phyloP scores from a whole-genome alignment of 73 alveolate species.

The Urostyla sp. region DNA sequence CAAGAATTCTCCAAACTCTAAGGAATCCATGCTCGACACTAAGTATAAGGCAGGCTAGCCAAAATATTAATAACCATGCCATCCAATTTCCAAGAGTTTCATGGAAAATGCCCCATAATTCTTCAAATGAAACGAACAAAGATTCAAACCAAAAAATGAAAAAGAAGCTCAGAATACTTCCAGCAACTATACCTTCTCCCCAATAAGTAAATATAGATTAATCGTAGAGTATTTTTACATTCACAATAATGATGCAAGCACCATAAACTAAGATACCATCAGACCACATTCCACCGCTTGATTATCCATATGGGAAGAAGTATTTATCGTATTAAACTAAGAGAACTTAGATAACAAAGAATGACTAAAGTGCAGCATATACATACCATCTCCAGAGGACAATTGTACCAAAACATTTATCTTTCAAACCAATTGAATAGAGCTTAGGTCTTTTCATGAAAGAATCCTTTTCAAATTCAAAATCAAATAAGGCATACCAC shows the following conservation, averaged over 20 bases:
- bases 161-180: too few relatives aligned
- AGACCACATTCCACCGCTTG: slow-evolving; percentile 70
- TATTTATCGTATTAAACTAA: slow-evolving; percentile 47
- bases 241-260: slow-evolving; percentile 83
- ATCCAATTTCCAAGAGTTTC: too few relatives aligned
- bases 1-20: too few relatives aligned
- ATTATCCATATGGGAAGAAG: slow-evolving; percentile 39
- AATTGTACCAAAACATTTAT: slow-evolving; percentile 59
- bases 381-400: slow-evolving; percentile 83
- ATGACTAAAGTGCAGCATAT: slow-evolving; percentile 76
- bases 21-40: too few relatives aligned
- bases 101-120: too few relatives aligned
- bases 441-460: slow-evolving; percentile 52
- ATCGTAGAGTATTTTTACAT: slow-evolving; percentile 85
- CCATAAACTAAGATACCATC: slow-evolving; percentile 84
- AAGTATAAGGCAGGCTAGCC: too few relatives aligned
- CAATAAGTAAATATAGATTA: too few relatives aligned
- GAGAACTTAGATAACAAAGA: slow-evolving; percentile 63
- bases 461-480: slow-evolving; percentile 59
- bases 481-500: slow-evolving; percentile 81
- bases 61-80: too few relatives aligned
- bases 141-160: too few relatives aligned
- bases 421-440: slow-evolving; percentile 69
- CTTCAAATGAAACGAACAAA: too few relatives aligned
- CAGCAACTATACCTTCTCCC: too few relatives aligned